phyloP scores from a whole-genome alignment of 176 grass and related monocot genomes.

The Musa beccarii region DNA sequence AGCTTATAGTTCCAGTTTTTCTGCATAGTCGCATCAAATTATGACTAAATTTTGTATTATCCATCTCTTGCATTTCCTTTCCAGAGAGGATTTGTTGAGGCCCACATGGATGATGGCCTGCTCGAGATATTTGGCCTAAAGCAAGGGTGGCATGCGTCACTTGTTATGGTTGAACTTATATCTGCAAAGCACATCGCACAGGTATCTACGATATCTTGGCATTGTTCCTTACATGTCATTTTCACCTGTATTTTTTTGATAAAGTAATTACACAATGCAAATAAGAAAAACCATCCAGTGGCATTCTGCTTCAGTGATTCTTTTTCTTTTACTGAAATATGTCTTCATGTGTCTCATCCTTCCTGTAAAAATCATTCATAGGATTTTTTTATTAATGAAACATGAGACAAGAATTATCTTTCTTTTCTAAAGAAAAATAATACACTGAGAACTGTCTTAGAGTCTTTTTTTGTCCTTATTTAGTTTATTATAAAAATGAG shows the following conservation, averaged over 20 bases:
- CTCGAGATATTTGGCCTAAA: constrained; percentile 99
- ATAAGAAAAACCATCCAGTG: neutral
- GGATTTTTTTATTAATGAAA: neutral
- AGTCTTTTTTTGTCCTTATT: too few relatives aligned
- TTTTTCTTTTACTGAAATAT: neutral
- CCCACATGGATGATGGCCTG: constrained; percentile 79
- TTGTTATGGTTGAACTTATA: constrained; percentile 99
- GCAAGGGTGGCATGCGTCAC: constrained; percentile 99
- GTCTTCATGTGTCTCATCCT: neutral
- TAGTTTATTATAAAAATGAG: too few relatives aligned
- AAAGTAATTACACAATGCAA: neutral
- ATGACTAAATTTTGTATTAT: constrained; percentile 1
- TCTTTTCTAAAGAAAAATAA: neutral
- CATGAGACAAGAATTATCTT: neutral
- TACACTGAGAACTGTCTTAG: neutral
- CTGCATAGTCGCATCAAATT: neutral
- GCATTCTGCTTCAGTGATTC: neutral
- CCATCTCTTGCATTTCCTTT: neutral
- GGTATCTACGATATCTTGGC: constrained; percentile 27
- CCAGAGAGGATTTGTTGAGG: constrained; percentile 95
- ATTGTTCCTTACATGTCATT: neutral
- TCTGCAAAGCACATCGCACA: constrained; percentile 98
- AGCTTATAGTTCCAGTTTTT: neutral
- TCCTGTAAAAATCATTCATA: neutral
- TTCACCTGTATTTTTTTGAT: neutral